Conservation (phyloP, 768 basidiomycete species). For the Naematelia encephala region DNA sequence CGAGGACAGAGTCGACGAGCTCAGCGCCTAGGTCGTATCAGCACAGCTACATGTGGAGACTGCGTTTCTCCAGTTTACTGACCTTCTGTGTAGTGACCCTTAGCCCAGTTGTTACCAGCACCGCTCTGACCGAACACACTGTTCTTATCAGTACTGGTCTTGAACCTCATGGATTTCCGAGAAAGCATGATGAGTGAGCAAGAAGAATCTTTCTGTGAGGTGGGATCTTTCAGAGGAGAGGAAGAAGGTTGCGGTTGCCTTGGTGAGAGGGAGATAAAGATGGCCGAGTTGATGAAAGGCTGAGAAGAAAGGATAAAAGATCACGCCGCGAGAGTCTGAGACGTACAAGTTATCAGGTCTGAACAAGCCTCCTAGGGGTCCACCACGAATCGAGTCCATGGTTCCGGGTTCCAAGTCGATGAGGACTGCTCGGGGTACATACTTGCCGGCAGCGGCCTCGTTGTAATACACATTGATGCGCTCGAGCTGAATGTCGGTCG, state of each 20-base stretch:
- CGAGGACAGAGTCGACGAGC: slow-evolving; percentile 94
- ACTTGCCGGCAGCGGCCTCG: slow-evolving; percentile 90
- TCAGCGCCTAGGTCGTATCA: slow-evolving; percentile 73
- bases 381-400: slow-evolving; percentile 54
- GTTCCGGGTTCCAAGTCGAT: slow-evolving; percentile 94
- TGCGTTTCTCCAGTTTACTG: slow-evolving; percentile 48
- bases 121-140: slow-evolving; percentile 92
- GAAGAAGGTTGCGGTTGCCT: too few species aligned
- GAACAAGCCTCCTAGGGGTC: slow-evolving; percentile 83
- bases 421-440: slow-evolving; percentile 95
- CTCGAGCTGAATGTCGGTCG: slow-evolving; percentile 91
- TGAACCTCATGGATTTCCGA: too few species aligned
- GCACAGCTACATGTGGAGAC: background rate
- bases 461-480: slow-evolving; percentile 95
- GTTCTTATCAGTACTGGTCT: background rate
- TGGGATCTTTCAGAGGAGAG: too few species aligned
- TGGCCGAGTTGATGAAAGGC: background rate
- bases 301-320: background rate
- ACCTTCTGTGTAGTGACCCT: slow-evolving; percentile 65
- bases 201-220: too few species aligned
- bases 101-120: slow-evolving; percentile 99
- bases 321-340: too few species aligned
- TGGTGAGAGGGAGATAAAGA: too few species aligned
- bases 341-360: slow-evolving; percentile 84
- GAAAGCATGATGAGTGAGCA: too few species aligned